Percentiles rank a stretch among this genome's conserved stretches.
Evolutionary conservation across 371 early-diverging fungal genomes (phyloP).

Genomic region (Syncephalis fuscata): DNA sequence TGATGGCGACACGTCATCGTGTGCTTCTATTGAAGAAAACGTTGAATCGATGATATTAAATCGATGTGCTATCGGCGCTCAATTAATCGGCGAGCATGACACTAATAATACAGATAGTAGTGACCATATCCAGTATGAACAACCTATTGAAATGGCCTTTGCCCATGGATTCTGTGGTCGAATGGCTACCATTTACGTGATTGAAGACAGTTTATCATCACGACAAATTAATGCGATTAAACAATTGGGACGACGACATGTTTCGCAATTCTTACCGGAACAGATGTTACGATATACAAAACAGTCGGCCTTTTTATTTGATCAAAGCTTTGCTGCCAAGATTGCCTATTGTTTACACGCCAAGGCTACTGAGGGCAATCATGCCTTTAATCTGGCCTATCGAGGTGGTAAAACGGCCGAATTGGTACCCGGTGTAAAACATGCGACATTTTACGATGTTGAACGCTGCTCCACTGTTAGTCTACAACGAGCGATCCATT

Average conservation of each 20-base stretch:
- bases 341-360: conserved; percentile 12
- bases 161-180: conserved; percentile 4
- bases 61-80: background rate
- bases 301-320: background rate
- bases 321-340: background rate
- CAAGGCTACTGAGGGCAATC: conserved; percentile 16
- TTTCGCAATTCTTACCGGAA: conserved; percentile 14
- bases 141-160: background rate
- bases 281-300: conserved; percentile 6
- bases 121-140: no score
- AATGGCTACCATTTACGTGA: conserved; percentile 7
- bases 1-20: background rate
- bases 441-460: conserved; percentile 7
- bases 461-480: conserved; percentile 23
- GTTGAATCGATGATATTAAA: background rate
- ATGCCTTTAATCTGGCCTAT: conserved; percentile 14
- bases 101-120: no score
- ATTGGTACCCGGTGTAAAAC: conserved; percentile 6
- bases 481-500: conserved; percentile 23
- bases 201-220: conserved; percentile 1
- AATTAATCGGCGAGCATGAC: background rate
- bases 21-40: background rate
- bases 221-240: conserved; percentile 5
- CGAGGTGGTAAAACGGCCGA: background rate
- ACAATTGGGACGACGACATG: conserved; percentile 6